Percentiles rank a stretch among this genome's conserved stretches.
These are phyloP conservation scores for Babjeviella inositovora DNA, from an alignment of 805 yeast genomes.

Conservation along the genomic window DNA sequence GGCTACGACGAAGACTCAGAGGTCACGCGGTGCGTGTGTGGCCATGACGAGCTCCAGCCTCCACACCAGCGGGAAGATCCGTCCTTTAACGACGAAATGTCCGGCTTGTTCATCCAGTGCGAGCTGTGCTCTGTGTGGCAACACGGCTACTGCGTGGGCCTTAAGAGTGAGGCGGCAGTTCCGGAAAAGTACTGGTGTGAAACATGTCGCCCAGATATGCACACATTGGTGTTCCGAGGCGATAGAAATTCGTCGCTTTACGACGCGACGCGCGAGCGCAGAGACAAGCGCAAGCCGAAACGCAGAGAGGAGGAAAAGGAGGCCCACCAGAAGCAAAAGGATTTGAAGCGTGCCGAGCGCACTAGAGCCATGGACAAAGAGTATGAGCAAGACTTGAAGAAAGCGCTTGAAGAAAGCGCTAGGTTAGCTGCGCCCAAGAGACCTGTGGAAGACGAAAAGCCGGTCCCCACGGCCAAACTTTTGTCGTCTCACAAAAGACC, in stretches of 20 bases:
- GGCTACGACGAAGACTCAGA: no score
- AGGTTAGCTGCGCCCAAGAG: no score
- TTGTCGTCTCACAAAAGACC: no score
- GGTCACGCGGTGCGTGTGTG: no score
- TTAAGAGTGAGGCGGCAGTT: conserved; percentile 52
- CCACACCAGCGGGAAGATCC: no score
- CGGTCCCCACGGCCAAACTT: conserved; percentile 6
- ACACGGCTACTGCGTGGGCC: conserved; percentile 91
- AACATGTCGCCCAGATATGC: conserved; percentile 74
- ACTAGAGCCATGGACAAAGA: conserved; percentile 11
- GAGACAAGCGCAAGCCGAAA: conserved; percentile 7
- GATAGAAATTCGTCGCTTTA: conserved; percentile 14
- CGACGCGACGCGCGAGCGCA: conserved; percentile 21
- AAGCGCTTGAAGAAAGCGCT: conserved; percentile 42
- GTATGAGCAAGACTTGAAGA: conserved; percentile 15
- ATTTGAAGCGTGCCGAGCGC: conserved; percentile 6
- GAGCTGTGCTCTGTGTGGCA: conserved; percentile 95
- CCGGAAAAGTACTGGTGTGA: conserved; percentile 97
- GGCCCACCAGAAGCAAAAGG: conserved; percentile 11
- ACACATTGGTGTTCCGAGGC: conserved; percentile 21
- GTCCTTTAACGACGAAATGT: conserved; percentile 21
- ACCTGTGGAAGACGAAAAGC: conserved; percentile 2
- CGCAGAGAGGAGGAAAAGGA: conserved; percentile 7
- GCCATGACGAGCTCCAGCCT: no score
- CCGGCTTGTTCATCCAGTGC: conserved; percentile 68